Base-by-base conservation (phyloP, 1,284 basidiomycete genomes). In the Xerocomus nothofagi region DNA sequence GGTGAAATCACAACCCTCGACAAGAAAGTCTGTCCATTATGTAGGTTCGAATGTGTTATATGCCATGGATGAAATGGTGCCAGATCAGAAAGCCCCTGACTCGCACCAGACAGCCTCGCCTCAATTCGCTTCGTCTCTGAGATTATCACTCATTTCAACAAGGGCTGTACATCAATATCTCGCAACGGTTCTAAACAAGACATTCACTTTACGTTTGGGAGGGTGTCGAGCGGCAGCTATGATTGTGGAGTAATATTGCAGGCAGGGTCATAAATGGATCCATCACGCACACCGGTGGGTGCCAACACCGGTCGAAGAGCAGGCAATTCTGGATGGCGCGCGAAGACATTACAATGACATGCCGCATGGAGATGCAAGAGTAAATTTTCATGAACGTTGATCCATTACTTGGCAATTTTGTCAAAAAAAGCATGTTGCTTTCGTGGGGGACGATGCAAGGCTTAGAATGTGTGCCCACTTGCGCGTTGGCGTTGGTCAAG, bases 401-500 rank as follows among this genome's bases (percentile, higher is more conserved):
- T 47, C 79, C 79, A 0, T 75, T 75, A 1, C 65, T 86, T 31
- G 53, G 69, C 6, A 75, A 65, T 11, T 86, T 73, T 55, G 67
- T 75, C n/a, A n/a, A 21, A 70, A 71, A 26, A 76, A 73, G 0
- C 69, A 69, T 5, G 68, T 84, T 7, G 79, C 77, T 1, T 65
- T 86, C 15, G 67, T 82, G 11, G 82, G 82, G 6, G 83, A 85
- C 61, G 77, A 85, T 61, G 77, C 82, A 3, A 81, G 79, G 14
- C 82, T 85, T 59, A 80, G 71, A 0, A 84, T 82, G 74, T 62
- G 75, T 17, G 81, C 83, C 0, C 80, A 82, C 59, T 69, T 84
- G n/a, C 81, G 82, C 2, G 75, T 80, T 0, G 82, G 82, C 12
- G 80, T 80, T 12, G 80, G 81, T 1, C 82, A 84, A 65, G 82